Evolutionary conservation across 345 rosid species (phyloP).

Genomic region (Turritis glabra): DNA sequence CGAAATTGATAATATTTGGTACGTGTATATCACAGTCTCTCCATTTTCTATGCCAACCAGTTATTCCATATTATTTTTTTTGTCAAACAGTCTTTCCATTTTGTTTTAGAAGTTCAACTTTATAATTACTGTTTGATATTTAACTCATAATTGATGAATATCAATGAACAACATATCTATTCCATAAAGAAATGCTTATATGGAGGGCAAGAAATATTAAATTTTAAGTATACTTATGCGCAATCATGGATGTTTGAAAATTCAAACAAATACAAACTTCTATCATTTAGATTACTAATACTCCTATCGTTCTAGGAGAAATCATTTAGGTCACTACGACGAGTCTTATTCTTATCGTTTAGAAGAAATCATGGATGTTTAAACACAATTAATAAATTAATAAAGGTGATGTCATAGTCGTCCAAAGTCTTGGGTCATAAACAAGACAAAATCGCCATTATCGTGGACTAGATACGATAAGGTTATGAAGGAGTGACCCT

Average conservation of each 20-base stretch:
- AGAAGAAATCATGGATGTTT: not conserved
- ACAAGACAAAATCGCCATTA: not conserved
- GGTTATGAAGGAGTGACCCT: not conserved
- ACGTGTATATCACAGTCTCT: too few species aligned
- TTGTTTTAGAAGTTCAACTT: too few species aligned
- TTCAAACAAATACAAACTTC: not conserved
- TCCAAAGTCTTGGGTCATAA: slow-evolving; percentile 4
- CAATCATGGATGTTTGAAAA: not conserved
- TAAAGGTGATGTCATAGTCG: slow-evolving; percentile 4
- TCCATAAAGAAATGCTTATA: not conserved
- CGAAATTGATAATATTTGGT: too few species aligned
- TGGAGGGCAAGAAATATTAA: not conserved
- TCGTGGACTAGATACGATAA: slow-evolving; percentile 4
- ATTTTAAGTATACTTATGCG: not conserved
- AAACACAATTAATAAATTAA: not conserved
- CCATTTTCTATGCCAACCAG: too few species aligned
- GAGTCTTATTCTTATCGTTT: not conserved
- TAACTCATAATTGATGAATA: not conserved
- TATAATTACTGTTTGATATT: too few species aligned
- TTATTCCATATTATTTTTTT: too few species aligned
- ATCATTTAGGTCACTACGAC: not conserved
- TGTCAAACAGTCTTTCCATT: too few species aligned
- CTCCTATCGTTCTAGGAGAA: not conserved
- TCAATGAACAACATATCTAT: not conserved
- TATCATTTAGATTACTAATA: not conserved